Conservation (phyloP, 2,329 filamentous ascomycete genomes). For the Hypomyces perniciosus region DNA sequence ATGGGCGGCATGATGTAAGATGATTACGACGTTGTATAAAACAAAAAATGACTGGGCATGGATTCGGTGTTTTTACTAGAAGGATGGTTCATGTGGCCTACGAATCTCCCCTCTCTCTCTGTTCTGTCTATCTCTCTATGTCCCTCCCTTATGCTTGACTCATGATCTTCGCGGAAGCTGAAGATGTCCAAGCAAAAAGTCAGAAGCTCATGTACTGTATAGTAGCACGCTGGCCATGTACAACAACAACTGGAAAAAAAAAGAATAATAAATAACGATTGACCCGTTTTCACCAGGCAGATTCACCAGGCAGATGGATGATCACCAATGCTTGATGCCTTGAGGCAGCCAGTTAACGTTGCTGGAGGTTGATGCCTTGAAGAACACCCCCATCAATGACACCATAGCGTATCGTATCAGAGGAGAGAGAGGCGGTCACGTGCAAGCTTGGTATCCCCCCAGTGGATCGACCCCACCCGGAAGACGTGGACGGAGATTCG, state of each 20-base stretch:
- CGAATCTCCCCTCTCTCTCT: conserved; percentile 26
- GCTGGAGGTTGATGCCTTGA: conserved; percentile 1
- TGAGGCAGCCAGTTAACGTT: conserved; percentile 1
- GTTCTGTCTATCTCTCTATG: conserved; percentile 18
- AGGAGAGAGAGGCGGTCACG: neutral
- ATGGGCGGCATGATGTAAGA: conserved; percentile 61
- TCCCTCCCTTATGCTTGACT: neutral
- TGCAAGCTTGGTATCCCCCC: neutral
- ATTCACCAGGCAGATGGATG: neutral
- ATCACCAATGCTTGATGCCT: conserved; percentile 2
- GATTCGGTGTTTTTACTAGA: conserved; percentile 40
- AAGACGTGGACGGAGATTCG: neutral
- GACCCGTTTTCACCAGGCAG: conserved; percentile 7
- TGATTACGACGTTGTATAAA: conserved; percentile 24
- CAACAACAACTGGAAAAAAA: conserved; percentile 7
- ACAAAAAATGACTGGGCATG: conserved; percentile 31
- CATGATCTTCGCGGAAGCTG: conserved; percentile 6
- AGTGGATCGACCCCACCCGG: conserved; percentile 1
- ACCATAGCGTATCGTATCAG: neutral
- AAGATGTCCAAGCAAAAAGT: conserved; percentile 13
- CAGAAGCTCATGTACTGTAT: conserved; percentile 22
- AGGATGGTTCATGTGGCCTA: conserved; percentile 25
- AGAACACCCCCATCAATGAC: neutral
- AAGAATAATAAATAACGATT: conserved; percentile 6
- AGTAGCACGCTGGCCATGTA: conserved; percentile 23